phyloP scores from a whole-genome alignment of 306 rosid species.

The Hippophae tibetana region DNA sequence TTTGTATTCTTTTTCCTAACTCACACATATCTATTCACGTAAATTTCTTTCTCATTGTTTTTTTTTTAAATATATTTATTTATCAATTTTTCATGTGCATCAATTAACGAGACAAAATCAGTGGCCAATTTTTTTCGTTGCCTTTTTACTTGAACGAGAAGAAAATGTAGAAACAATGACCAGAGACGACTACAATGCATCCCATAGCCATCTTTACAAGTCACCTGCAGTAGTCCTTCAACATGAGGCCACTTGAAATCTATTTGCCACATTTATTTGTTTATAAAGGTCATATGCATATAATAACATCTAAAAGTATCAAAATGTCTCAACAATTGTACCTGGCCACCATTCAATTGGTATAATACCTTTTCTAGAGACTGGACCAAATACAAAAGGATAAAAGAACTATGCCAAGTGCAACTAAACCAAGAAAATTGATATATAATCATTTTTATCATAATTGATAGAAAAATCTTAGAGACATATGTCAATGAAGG shows the following conservation, averaged over 20 bases:
- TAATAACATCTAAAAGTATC: background rate
- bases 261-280: background rate
- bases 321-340: constrained; percentile 1
- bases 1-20: too few species aligned
- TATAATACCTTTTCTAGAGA: background rate
- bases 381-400: background rate
- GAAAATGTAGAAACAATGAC: too few species aligned
- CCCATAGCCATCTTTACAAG: too few species aligned
- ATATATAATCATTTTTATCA: background rate
- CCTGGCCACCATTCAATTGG: constrained; percentile 13
- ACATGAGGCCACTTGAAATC: constrained; percentile 5
- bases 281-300: background rate
- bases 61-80: too few species aligned
- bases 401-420: background rate
- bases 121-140: too few species aligned
- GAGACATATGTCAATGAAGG: background rate
- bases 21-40: too few species aligned
- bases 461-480: background rate
- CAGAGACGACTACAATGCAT: too few species aligned
- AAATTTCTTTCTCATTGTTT: too few species aligned
- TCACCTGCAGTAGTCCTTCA: background rate
- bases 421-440: constrained; percentile 8
- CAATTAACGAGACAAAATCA: too few species aligned
- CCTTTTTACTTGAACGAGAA: too few species aligned
- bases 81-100: too few species aligned